Evolutionary conservation across 139 green algal genomes (phyloP).

Genomic region (Tetradesmus lagerheimii): DNA sequence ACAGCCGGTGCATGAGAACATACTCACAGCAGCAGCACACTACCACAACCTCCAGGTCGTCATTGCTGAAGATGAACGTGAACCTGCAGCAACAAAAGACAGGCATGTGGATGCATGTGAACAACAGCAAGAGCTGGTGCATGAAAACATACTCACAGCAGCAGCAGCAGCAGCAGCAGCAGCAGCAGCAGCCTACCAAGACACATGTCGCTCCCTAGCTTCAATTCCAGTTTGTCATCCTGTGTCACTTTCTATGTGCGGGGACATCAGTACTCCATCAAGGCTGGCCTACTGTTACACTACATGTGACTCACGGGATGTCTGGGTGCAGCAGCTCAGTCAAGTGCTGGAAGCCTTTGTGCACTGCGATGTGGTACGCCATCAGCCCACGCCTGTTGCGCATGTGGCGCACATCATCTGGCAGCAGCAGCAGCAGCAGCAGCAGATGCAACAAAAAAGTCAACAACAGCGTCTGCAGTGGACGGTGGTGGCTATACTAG

Average conservation of each 20-base stretch:
- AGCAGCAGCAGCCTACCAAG: too few relatives aligned
- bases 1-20: not conserved
- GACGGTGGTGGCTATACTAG: not conserved
- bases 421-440: not conserved
- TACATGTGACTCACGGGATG: constrained; percentile 46
- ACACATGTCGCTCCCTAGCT: not conserved
- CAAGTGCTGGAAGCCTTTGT: constrained; percentile 45
- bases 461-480: not conserved
- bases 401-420: constrained; percentile 46
- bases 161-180: not conserved
- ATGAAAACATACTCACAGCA: too few relatives aligned
- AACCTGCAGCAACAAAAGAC: constrained; percentile 38
- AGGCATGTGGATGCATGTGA: not conserved
- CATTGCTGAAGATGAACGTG: constrained; percentile 57
- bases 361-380: constrained; percentile 56
- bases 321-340: constrained; percentile 61
- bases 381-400: constrained; percentile 50
- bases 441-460: not conserved
- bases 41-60: constrained; percentile 47
- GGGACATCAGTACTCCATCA: too few relatives aligned
- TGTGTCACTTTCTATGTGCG: too few relatives aligned
- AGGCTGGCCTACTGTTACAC: too few relatives aligned
- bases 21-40: too few relatives aligned
- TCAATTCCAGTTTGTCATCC: too few relatives aligned
- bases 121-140: too few relatives aligned